Conservation (phyloP, 495 filamentous ascomycete genomes). For the Penicillium macrosclerotiorum region DNA sequence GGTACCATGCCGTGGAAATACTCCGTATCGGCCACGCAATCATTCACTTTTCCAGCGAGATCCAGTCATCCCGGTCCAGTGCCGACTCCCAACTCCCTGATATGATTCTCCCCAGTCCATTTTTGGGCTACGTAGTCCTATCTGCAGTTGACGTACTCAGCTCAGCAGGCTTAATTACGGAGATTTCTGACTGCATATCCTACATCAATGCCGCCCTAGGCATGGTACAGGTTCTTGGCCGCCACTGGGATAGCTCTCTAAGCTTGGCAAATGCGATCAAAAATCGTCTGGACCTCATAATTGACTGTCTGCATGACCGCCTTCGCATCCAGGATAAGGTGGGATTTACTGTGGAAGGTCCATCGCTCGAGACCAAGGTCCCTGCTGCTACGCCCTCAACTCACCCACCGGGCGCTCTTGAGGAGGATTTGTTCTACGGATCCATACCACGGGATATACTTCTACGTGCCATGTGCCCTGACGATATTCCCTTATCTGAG, state of each 20-base stretch:
- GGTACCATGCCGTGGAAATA: conserved; percentile 43
- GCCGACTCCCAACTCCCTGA: conserved; percentile 13
- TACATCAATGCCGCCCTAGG: conserved; percentile 47
- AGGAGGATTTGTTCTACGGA: conserved; percentile 38
- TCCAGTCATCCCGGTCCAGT: conserved; percentile 17
- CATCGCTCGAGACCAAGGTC: conserved; percentile 32
- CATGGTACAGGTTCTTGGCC: conserved; percentile 27
- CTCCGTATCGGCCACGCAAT: conserved; percentile 32
- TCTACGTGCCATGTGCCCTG: conserved; percentile 31
- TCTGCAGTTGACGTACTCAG: conserved; percentile 49
- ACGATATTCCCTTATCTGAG: conserved; percentile 21
- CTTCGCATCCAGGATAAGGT: conserved; percentile 24
- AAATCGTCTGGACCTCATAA: conserved; percentile 28
- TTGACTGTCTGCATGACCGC: conserved; percentile 26
- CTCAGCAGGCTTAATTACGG: conserved; percentile 30
- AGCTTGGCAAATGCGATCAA: conserved; percentile 29
- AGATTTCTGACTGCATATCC: conserved; percentile 43
- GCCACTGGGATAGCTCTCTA: conserved; percentile 34
- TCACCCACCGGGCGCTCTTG: conserved; percentile 6
- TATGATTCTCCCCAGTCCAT: conserved; percentile 36
- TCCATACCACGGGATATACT: conserved; percentile 32
- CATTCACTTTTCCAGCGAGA: conserved; percentile 23
- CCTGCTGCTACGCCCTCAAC: conserved; percentile 20
- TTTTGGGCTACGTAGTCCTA: conserved; percentile 43
- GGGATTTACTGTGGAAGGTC: conserved; percentile 32